Evolutionary conservation across 2,329 filamentous ascomycete species (phyloP), one percentile per base, ranked within the genome.

Genomic region (Leptographium galeiforme): DNA sequence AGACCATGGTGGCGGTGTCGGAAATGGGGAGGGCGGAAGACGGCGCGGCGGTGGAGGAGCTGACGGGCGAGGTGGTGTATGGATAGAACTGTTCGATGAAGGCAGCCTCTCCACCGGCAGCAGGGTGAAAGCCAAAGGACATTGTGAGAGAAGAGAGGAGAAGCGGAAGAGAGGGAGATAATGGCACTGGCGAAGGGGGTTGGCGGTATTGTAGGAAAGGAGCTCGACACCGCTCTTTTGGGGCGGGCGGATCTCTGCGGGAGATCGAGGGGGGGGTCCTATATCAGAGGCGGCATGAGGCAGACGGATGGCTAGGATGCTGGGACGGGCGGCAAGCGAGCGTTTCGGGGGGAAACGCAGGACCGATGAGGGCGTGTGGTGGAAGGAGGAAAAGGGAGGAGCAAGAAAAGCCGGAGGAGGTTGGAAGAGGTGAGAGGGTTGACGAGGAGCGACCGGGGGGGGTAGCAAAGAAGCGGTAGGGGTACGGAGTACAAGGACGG

Each of bases 61-160:
- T 52, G 19, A 57, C 44, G 11, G 55, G 53, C 46, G 58, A 58
- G 12, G 55, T 52, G 60, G 66, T 70, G 71, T 70, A 72, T 67
- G 63, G 57, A 56, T 71, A 72, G 60, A 72, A 74, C 64, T 82
- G 71, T 64, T 82, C 79, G 64, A 83, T 65, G 64, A 83, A 73
- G 65, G 72, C 76, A 67, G 62, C 61, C 49, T 82, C 78, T 67
- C 73, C 74, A 68, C 72, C 73, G 65, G 72, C 71, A 65, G 70
- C 64, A 68, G 46, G 46, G 51, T 50, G 54, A 54, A 51, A 57
- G 41, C 56, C 56, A 45, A 36, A 56, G 44, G 55, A 48, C 58
- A 58, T 58, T 6, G 16, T 54, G 53, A 41, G n/a, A 48, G 47
- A 39, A 48, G 18, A 34, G 19, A 39, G 30, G 38, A 25, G 30